phyloP scores from a whole-genome alignment of 805 yeast species.

The Lipomyces anomalus region DNA sequence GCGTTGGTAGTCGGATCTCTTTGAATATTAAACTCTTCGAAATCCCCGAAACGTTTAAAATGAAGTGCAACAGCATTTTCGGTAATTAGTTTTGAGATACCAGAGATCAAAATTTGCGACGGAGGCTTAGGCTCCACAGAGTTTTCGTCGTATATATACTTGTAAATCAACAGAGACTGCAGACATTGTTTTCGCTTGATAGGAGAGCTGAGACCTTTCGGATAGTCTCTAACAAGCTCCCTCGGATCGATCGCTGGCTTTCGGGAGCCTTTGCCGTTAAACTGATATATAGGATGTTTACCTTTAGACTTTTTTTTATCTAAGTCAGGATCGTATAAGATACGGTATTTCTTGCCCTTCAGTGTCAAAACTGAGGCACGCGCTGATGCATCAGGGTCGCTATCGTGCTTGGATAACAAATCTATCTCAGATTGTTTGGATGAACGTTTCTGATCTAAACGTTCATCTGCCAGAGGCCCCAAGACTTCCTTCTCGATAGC shows the following conservation, averaged over 20 bases:
- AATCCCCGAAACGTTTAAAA: slow-evolving; percentile 57
- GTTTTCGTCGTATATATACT: slow-evolving; percentile 54
- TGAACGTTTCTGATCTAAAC: too few species aligned
- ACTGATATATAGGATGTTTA: slow-evolving; percentile 34
- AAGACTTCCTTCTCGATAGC: slow-evolving; percentile 2
- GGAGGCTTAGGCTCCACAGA: slow-evolving; percentile 74
- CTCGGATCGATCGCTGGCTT: slow-evolving; percentile 19
- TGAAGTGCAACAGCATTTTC: slow-evolving; percentile 45
- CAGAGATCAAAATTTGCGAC: slow-evolving; percentile 63
- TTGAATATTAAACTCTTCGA: slow-evolving; percentile 52
- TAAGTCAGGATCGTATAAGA: slow-evolving; percentile 49
- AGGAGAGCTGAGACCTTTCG: slow-evolving; percentile 17
- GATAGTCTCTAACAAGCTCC: slow-evolving; percentile 10
- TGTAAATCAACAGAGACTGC: slow-evolving; percentile 28
- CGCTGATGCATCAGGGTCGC: too few species aligned
- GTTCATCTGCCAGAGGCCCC: too few species aligned
- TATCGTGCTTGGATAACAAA: too few species aligned
- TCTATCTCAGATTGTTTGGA: too few species aligned
- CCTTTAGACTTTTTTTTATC: slow-evolving; percentile 42
- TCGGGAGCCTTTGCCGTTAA: slow-evolving; percentile 17
- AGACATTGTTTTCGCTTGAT: slow-evolving; percentile 25
- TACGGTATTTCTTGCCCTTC: slow-evolving; percentile 37
- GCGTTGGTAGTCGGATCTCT: slow-evolving; percentile 72
- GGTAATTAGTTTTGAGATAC: slow-evolving; percentile 50
- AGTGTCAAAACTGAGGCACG: slow-evolving; percentile 7